phyloP scores from a whole-genome alignment of 768 basidiomycete genomes.

The Serpula lacrymans region DNA sequence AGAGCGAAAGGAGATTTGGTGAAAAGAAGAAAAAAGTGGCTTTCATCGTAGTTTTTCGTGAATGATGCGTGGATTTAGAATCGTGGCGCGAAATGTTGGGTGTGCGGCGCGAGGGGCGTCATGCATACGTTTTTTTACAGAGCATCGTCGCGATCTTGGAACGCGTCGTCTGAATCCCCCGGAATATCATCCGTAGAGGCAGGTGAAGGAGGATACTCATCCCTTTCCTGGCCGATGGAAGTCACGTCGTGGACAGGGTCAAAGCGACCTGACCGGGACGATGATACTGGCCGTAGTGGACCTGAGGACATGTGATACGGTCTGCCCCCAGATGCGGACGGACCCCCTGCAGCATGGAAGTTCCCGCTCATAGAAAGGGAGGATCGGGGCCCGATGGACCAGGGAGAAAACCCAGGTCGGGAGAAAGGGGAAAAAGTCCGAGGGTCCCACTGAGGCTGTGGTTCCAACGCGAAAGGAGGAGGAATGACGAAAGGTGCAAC shows the following conservation, averaged over 20 bases:
- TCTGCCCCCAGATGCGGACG: constrained; percentile 15
- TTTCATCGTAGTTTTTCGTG: constrained; percentile 24
- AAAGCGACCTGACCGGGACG: constrained; percentile 1
- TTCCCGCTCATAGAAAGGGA: constrained; percentile 26
- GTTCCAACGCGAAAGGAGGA: constrained; percentile 66
- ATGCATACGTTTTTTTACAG: constrained; percentile 18
- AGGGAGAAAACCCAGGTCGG: constrained; percentile 32
- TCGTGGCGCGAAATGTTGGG: constrained; percentile 15
- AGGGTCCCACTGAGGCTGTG: constrained; percentile 62
- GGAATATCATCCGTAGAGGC: constrained; percentile 8
- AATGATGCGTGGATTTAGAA: constrained; percentile 15
- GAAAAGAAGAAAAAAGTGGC: too few relatives aligned
- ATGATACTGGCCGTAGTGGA: constrained; percentile 9
- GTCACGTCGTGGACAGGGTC: constrained; percentile 19
- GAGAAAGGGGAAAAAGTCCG: constrained; percentile 36
- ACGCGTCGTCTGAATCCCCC: constrained; percentile 18
- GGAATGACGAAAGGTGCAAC: constrained; percentile 24
- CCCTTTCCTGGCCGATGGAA: constrained; percentile 13
- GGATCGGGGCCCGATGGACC: constrained; percentile 33
- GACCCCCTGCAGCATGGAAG: constrained; percentile 13
- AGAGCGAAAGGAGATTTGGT: constrained; percentile 1
- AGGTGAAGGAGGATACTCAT: constrained; percentile 14
- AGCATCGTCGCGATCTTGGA: constrained; percentile 12
- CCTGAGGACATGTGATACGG: constrained; percentile 11
- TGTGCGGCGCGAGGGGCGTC: constrained; percentile 1